These are phyloP conservation scores for Ophiosphaerella herpotricha DNA, from an alignment of 2,329 filamentous ascomycete genomes.

Conservation along the genomic window DNA sequence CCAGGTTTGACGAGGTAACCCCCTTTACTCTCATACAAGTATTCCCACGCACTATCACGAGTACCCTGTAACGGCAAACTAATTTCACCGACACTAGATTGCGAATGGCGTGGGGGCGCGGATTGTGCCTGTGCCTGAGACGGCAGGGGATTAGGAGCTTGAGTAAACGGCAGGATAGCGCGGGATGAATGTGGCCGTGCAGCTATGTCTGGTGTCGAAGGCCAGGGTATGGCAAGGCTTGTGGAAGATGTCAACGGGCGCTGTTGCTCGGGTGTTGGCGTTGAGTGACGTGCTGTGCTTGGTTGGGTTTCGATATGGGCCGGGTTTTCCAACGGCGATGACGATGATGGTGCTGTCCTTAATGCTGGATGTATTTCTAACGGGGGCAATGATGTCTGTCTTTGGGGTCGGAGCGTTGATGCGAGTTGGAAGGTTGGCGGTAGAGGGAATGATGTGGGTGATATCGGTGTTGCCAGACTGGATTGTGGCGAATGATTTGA, in stretches of 20 bases:
- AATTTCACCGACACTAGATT: slow-evolving; percentile 19
- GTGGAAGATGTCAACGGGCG: background rate
- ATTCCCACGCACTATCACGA: slow-evolving; percentile 19
- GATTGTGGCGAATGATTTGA: slow-evolving; percentile 4
- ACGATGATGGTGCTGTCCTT: slow-evolving; percentile 7
- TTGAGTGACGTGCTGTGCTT: background rate
- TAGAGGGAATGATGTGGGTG: background rate
- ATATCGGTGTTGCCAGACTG: slow-evolving; percentile 6
- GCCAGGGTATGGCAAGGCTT: slow-evolving; percentile 14
- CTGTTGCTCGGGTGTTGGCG: background rate
- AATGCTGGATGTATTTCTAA: slow-evolving; percentile 21
- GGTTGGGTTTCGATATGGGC: background rate
- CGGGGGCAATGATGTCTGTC: slow-evolving; percentile 7
- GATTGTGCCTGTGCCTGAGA: slow-evolving; percentile 6
- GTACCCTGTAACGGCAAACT: slow-evolving; percentile 31
- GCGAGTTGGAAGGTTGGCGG: slow-evolving; percentile 11
- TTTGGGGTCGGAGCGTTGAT: slow-evolving; percentile 17
- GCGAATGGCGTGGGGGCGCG: background rate
- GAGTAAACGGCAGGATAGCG: background rate
- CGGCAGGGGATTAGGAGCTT: background rate
- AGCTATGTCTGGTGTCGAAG: slow-evolving; percentile 8
- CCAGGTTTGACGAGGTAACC: background rate
- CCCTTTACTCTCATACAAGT: slow-evolving; percentile 15
- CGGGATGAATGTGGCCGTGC: slow-evolving; percentile 9
- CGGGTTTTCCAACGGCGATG: background rate